Evolutionary conservation across 306 rosid species (phyloP).

Genomic region (Trifolium fragiferum): DNA sequence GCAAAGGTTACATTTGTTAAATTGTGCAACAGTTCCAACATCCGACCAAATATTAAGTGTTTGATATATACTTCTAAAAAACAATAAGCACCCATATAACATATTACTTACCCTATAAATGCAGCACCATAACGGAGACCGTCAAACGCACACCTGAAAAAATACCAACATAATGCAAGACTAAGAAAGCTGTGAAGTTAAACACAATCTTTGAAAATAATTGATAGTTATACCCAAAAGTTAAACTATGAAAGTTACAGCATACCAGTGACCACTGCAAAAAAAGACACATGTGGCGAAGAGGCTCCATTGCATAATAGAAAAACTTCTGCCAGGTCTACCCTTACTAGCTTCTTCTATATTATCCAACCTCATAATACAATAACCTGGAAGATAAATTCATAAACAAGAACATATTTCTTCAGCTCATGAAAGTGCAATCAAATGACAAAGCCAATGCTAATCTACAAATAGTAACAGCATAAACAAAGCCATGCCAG

Average conservation of each 20-base stretch:
- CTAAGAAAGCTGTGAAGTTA: conserved; percentile 15
- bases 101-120: conserved; percentile 76
- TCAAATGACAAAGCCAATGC: conserved; percentile 29
- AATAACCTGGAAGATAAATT: conserved; percentile 69
- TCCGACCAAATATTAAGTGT: conserved; percentile 21
- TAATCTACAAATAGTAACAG: conserved; percentile 23
- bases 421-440: conserved; percentile 29
- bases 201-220: conserved; percentile 26
- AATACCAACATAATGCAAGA: conserved; percentile 29
- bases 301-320: conserved; percentile 87
- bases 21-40: conserved; percentile 13
- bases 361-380: conserved; percentile 64
- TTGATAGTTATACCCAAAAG: conserved; percentile 36
- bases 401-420: conserved; percentile 21
- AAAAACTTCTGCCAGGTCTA: conserved; percentile 44
- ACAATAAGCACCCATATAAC: conserved; percentile 14
- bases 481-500: conserved; percentile 23
- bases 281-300: conserved; percentile 84
- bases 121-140: conserved; percentile 98
- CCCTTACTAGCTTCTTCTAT: conserved; percentile 48
- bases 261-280: conserved; percentile 97
- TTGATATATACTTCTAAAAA: conserved; percentile 2
- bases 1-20: conserved; percentile 12
- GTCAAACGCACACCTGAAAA: conserved; percentile 95
- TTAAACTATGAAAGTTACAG: conserved; percentile 37